A percentile compares a stretch with the other conserved stretches of the same genome.
phyloP scores from a whole-genome alignment of 1,284 basidiomycete genomes.

The Megacollybia platyphylla region DNA sequence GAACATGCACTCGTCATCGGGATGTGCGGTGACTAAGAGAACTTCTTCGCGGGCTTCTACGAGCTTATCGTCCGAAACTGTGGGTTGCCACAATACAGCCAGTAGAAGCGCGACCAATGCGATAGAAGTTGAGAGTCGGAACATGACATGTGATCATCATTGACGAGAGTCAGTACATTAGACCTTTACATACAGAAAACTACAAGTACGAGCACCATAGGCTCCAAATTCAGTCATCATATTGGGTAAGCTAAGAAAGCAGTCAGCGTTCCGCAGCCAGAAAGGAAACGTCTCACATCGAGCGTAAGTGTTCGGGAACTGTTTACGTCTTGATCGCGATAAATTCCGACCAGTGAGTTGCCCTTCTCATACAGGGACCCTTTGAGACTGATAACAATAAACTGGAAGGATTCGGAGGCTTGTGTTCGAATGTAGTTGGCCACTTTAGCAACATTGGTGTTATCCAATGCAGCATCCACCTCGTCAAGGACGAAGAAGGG shows the following conservation, averaged over 20 bases:
- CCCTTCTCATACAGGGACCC: constrained; percentile 85
- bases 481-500: constrained; percentile 99
- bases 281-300: constrained; percentile 50
- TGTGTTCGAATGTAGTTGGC: constrained; percentile 83
- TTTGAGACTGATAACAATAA: constrained; percentile 95
- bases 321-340: constrained; percentile 87
- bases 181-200: no score
- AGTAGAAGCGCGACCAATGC: no score
- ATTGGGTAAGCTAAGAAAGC: constrained; percentile 20
- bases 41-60: constrained; percentile 15
- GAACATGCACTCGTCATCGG: constrained; percentile 90
- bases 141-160: no score
- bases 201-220: no score
- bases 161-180: no score
- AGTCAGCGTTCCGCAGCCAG: neutral
- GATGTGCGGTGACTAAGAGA: constrained; percentile 76
- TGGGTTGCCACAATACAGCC: no score
- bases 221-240: constrained; percentile 17
- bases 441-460: constrained; percentile 89
- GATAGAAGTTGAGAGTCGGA: no score
- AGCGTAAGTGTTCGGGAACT: constrained; percentile 82
- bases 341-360: constrained; percentile 86
- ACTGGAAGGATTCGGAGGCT: constrained; percentile 77
- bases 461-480: constrained; percentile 94
- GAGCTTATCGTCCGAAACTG: no score